Base-by-base conservation (phyloP, 2,329 filamentous ascomycete species). In the Mycosphaerella arachidis region DNA sequence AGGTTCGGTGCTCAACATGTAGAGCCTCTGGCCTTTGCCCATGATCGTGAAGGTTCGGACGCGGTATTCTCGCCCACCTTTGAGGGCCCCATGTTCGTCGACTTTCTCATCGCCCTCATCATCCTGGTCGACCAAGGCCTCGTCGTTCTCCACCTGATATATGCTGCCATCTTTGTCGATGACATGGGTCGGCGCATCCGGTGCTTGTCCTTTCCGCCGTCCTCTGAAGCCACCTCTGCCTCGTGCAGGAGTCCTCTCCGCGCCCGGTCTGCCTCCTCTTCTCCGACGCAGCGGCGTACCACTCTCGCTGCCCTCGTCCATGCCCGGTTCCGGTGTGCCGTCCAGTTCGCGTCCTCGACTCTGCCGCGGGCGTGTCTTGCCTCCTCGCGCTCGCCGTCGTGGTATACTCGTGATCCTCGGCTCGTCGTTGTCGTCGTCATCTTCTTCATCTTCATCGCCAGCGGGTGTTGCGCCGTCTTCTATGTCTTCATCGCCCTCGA, bases 1-100 rank as follows among this genome's bases (percentile, higher is more conserved):
- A 5, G 94, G 95, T 73, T 99, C 94, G 4, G 94, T 99, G 3
- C 94, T 97, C 76, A 99, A 79, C 94, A 99, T 99, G 84, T 99
- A 99, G 10, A 96, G 85, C 58, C 92, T 82, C 53, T 93, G 84
- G 40, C 89, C 92, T 65, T 92, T 86, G 57, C 91, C 92, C 18
- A 86, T 82, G 65, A 99, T 89, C 7, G 89, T 96, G 75, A 99
- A 99, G 1, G 93, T 96, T 62, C 94, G 89, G 72, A 96, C 96
- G 30, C 94, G 88, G 75, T 99, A 99, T 71, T 97, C 91, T 68
- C 94, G 86, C 4, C 88, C 92, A 30, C 86, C 94, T 63, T 87
- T 82, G 3, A 99, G 83, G 69, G 90, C 86, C 31, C 94, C 94
- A 68, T 89, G 76, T 78, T 93, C 93, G 77, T 97, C 91, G 8